These are phyloP conservation scores for Ascochyta lentis DNA, from an alignment of 2,329 filamentous ascomycete genomes.

Conservation along the genomic window DNA sequence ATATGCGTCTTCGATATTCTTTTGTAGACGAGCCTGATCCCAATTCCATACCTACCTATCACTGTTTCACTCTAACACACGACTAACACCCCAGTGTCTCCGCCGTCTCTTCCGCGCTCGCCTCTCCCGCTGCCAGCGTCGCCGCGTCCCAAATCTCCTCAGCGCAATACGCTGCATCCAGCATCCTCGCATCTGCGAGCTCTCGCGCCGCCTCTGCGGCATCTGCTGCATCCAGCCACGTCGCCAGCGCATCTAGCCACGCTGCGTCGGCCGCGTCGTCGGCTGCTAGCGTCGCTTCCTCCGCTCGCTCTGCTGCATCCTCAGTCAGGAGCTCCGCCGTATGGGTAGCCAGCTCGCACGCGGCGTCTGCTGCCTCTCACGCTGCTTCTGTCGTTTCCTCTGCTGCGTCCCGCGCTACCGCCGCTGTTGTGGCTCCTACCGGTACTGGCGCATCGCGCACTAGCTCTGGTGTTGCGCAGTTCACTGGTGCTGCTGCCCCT, in stretches of 20 bases:
- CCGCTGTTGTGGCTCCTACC: background rate
- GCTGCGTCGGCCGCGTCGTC: constrained; percentile 1
- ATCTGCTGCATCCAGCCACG: constrained; percentile 1
- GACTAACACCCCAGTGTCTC: background rate
- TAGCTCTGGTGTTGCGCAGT: constrained; percentile 2
- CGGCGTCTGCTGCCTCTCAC: too few relatives aligned
- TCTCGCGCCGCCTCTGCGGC: constrained; percentile 4
- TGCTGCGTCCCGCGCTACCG: background rate
- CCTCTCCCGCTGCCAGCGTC: background rate
- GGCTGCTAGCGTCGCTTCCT: background rate
- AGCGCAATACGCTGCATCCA: constrained; percentile 2
- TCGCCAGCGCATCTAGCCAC: background rate
- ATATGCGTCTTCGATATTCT: too few relatives aligned
- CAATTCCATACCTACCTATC: too few relatives aligned
- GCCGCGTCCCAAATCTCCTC: background rate
- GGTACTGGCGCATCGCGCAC: background rate
- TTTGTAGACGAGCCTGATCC: too few relatives aligned
- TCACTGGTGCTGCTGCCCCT: constrained; percentile 14
- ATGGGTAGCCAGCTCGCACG: too few relatives aligned
- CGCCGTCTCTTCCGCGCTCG: constrained; percentile 3
- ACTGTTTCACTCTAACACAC: too few relatives aligned
- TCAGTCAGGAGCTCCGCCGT: too few relatives aligned
- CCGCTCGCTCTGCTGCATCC: too few relatives aligned
- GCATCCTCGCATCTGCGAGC: constrained; percentile 4
- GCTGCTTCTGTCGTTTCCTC: background rate